These are phyloP conservation scores for Wolfiporia cocos DNA, from an alignment of 1,284 basidiomycete genomes.

Conservation along the genomic window DNA sequence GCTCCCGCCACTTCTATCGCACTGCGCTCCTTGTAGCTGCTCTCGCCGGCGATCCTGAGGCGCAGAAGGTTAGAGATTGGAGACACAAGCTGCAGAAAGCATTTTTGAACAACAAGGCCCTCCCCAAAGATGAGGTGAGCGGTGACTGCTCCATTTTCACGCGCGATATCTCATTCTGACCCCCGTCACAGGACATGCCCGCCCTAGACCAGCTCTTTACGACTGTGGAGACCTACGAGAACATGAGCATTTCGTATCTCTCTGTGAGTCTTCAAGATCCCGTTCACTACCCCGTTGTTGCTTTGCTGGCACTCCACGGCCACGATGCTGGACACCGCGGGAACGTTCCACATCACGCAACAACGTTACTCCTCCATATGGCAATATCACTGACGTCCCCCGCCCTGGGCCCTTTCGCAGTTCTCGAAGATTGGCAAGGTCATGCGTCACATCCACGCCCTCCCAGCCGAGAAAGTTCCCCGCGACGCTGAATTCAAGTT, in stretches of 20 bases:
- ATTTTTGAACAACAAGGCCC: conserved; percentile 64
- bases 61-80: conserved; percentile 78
- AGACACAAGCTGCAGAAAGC: conserved; percentile 87
- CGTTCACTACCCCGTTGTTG: conserved; percentile 2
- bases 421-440: conserved; percentile 98
- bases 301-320: conserved; percentile 17
- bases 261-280: conserved; percentile 39
- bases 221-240: conserved; percentile 77
- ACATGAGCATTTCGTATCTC: conserved; percentile 83
- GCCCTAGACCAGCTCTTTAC: conserved; percentile 74
- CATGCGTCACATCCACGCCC: conserved; percentile 87
- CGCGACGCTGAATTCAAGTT: conserved; percentile 85
- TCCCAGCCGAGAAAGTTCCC: conserved; percentile 65
- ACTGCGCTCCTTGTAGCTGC: conserved; percentile 9
- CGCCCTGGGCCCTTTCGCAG: conserved; percentile 28
- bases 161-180: conserved; percentile 10
- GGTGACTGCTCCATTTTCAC: conserved; percentile 6
- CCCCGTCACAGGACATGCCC: conserved; percentile 72
- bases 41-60: conserved; percentile 55
- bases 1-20: not conserved
- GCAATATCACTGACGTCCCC: conserved; percentile 14
- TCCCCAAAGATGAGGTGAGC: conserved; percentile 50
- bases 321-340: conserved; percentile 16
- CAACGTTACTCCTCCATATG: conserved; percentile 10
- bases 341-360: conserved; percentile 10